Evolutionary conservation across 805 yeast species (phyloP), one percentile per base, ranked within the genome.

Genomic region (Candida gorgasii): DNA sequence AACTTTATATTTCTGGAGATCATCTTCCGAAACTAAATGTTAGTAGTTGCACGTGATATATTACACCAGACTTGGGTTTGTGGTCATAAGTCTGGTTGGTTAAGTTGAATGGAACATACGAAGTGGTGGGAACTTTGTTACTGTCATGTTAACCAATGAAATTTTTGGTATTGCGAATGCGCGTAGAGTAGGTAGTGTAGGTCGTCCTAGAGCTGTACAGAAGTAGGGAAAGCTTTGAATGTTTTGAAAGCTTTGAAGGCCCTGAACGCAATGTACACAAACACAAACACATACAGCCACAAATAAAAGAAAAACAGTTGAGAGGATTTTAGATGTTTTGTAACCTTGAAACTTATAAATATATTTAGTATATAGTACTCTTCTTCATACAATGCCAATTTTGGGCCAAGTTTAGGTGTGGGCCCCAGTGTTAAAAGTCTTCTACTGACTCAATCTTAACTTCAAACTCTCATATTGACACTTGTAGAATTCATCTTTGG

Each of bases 1-100:
- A 43, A 87, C 82, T 60, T 82, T 78, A 65, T 84, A 71, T 53
- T 81, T 75, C 67, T 85, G 88, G 84, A 87, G 82, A 59, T 87
- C 95, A 58, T 86, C 89, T 65, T 82, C 86, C 43, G 89, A 74
- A 52, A 87, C 90, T 84, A 51, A 14, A 29, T 8, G 43, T 40
- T 40, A 40, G 39, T 40, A 40, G 4, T 6, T 7, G 19, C 5
- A 14, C 5, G 4, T 28, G 16, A 6, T 16, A 14, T 15, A 12
- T n/a, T n/a, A n/a, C n/a, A n/a, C n/a, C 8, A 8, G 14, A n/a
- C 32, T 29, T 32, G 23, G 4, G 8, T 24, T 11, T 24, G 28
- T 24, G 28, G 28, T 20, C 8, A 20, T 20, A 20, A 9, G 9
- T 7, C 24, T 22, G 24, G 24, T 9, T 22, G 24, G 5, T 11